Evolutionary conservation across 2,329 filamentous ascomycete species (phyloP), one percentile per base, ranked within the genome.

Genomic region (Chaetomium olivaceum): DNA sequence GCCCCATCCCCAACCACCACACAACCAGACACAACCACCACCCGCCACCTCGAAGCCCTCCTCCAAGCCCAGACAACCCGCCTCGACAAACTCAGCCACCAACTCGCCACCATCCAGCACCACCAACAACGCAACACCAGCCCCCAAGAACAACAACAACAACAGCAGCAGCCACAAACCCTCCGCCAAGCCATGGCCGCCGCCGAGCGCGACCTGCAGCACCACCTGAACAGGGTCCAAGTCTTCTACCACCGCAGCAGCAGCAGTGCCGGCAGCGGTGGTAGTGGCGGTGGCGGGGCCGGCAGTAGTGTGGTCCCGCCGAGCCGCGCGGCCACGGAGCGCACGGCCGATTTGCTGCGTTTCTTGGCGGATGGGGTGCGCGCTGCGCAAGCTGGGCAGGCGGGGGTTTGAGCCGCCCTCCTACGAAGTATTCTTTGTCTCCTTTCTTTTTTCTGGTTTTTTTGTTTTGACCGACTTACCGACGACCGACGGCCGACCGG

Each of bases 181-280:
- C 51, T 72, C 2, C 63, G 59, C 36, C 67, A 72, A 27, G 70
- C 68, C 8, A 63, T 70, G 59, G 61, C 55, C 2, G 63, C 58
- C 4, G 68, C 67, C 1, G 70, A 71, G 63, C 61, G 62, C 14
- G 69, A 72, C 43, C 46, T 71, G 21, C 52, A 51, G 14, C 39
- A 33, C 12, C 69, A 71, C 51, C 57, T 67, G 23, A 54, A 29
- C 3, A 58, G 58, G 9, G 29, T 72, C 12, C 36, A 67, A 51
- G 25, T 23, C 4, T 67, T 69, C 11, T 71, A 69, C 33, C 54
- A 70, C 27, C 57, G 58, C 9, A 52, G 51, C 19, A 43, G 36
- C 36, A 39, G 33, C 33, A 5, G 27, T 29, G 6, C 2, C 11
- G 36, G 36, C 14, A 16, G 36, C 36, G 36, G 36, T 3, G 36